Base-by-base conservation (phyloP, 495 filamentous ascomycete species). In the Evernia prunastri region DNA sequence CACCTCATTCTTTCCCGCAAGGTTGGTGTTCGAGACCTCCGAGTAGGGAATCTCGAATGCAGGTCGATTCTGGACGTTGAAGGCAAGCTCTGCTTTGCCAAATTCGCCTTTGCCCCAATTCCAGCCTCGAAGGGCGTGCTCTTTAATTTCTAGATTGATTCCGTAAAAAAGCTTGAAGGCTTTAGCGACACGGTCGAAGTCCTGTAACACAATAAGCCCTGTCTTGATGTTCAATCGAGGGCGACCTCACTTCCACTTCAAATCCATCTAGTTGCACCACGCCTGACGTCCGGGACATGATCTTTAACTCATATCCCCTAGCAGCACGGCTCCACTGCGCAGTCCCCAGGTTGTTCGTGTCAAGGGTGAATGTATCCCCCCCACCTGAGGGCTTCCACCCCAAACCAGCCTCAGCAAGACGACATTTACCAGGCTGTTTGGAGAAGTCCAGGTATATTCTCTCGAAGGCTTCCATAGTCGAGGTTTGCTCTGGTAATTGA, bases 71-170 rank as follows among this genome's bases (percentile, higher is more conserved):
- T 94, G 90, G 27, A 99, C 95, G 74, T 91, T 97, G 79, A 99
- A 99, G 25, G 89, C 80, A 37, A 99, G 84, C 76, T 99, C 95
- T 53, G 89, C 87, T 74, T 97, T 96, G 65, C 88, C 87, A 72
- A 99, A 97, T 72, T 99, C 95, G 63, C 88, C 90, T 76, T 97
- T 99, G 65, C 95, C 95, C 95, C 95, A 99, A 73, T 97, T 99
- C 95, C 95, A 99, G 43, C 95, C 95, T 66, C 94, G 89, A 53
- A 99, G 80, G 8, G 93, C 90, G 73, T 97, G 94, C 74, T 97
- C 95, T 73, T 89, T 88, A 70, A 85, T 87, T 68, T 97, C 92
- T 58, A 99, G 79, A 72, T 88, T 95, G 71, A 92, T 84, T 72
- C 90, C 92, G 76, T 97, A 99, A 88, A 92, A 97, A 68, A 89